Percentiles rank a stretch among this genome's conserved stretches.
Evolutionary conservation across 2,329 filamentous ascomycete species (phyloP).

Genomic region (Apiospora marii): DNA sequence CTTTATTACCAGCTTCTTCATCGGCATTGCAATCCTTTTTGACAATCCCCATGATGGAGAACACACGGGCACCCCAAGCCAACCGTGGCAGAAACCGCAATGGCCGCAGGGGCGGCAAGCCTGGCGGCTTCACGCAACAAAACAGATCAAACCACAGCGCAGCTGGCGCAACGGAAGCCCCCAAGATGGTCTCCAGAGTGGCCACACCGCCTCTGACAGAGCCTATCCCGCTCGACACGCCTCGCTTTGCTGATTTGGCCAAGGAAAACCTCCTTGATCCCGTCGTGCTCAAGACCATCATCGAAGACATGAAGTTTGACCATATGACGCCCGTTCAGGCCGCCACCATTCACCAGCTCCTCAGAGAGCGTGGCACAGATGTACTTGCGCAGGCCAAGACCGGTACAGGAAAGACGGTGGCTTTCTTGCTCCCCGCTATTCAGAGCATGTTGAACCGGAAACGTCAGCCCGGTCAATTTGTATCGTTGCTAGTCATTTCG

Average conservation of each 20-base stretch:
- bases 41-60: constrained; percentile 13
- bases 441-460: constrained; percentile 62
- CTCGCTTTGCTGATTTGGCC: constrained; percentile 54
- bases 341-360: constrained; percentile 79
- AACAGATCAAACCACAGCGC: constrained; percentile 13
- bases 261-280: constrained; percentile 61
- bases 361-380: constrained; percentile 73
- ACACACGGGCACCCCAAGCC: constrained; percentile 8
- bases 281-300: constrained; percentile 73
- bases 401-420: constrained; percentile 95
- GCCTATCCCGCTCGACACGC: constrained; percentile 19
- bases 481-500: constrained; percentile 76
- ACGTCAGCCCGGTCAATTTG: constrained; percentile 41
- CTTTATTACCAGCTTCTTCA: background rate
- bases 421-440: constrained; percentile 83
- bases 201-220: constrained; percentile 22
- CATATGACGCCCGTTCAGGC: constrained; percentile 94
- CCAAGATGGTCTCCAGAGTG: constrained; percentile 10
- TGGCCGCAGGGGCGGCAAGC: background rate
- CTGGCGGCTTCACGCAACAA: background rate
- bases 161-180: background rate
- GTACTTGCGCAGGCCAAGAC: constrained; percentile 95
- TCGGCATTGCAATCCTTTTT: background rate
- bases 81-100: background rate
- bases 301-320: constrained; percentile 75